Base-by-base conservation (phyloP, 106 monocot genomes). In the Dioscorea alata region DNA sequence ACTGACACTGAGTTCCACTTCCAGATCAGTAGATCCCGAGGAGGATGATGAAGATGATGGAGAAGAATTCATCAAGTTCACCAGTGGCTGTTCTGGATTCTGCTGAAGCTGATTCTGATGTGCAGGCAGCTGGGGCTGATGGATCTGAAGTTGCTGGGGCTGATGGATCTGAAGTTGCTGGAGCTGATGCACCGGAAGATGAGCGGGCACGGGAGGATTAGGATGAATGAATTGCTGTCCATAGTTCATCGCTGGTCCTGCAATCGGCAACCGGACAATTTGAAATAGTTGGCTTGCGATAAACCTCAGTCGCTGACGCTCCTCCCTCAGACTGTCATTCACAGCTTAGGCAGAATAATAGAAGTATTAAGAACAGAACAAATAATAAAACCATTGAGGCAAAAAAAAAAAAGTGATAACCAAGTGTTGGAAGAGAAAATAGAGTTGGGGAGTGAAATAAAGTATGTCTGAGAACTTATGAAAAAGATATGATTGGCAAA, bases 251-350 rank as follows among this genome's bases (percentile, higher is more conserved):
- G 77, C 65, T 33, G 72, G 69, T 23, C 63, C 80, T 23, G 83
- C 84, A 64, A 78, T 78, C 16, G 79, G 67, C 57, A 72, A 59
- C 28, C 20, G 67, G 69, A 89, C 86, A n/a, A 83, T 80, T 17
- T 33, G 13, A 17, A 4, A 8, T 20, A 65, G 19, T 20, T 65
- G 65, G 16, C 65, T 42, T 7, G 90, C 90, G 12, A 76, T 76
- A 17, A 87, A 9, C 71, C 90, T 90, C n/a, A 94, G 76, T 15
- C 77, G 82, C 70, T 87, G 81, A 33, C 87, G 84, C 60, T 90
- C 94, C 42, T 79, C 75, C 59, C 77, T 72, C 58, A 87, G 52
- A 32, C 87, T 74, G n/a, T 90, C 90, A 48, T 90, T 94, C 53
- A 94, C 54, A 48, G 84, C 93, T 90, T 51, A 51, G 51, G 12